Evolutionary conservation across 805 yeast genomes (phyloP).

Genomic region (Clavispora asparagi): DNA sequence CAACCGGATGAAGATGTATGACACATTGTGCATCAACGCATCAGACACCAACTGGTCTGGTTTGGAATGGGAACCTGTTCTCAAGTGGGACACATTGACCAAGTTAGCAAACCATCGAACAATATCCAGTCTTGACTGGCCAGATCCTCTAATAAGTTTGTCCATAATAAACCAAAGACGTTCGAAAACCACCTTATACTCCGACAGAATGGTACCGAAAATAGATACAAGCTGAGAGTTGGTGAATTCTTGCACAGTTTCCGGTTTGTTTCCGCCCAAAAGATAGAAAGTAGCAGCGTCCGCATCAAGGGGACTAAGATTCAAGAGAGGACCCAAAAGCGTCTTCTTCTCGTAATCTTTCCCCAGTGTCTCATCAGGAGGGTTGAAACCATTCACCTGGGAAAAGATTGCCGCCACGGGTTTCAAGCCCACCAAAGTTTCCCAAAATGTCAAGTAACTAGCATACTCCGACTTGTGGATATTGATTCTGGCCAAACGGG

Average conservation of each 20-base stretch:
- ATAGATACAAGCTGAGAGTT: slow-evolving; percentile 48
- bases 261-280: slow-evolving; percentile 16
- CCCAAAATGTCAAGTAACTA: slow-evolving; percentile 50
- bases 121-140: slow-evolving; percentile 56
- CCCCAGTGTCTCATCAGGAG: slow-evolving; percentile 38
- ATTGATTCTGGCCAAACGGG: slow-evolving; percentile 33
- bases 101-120: slow-evolving; percentile 67
- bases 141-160: slow-evolving; percentile 69
- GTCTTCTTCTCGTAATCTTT: slow-evolving; percentile 56
- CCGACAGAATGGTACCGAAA: slow-evolving; percentile 43
- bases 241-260: slow-evolving; percentile 33
- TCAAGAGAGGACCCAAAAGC: slow-evolving; percentile 70
- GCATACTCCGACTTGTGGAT: slow-evolving; percentile 49
- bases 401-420: slow-evolving; percentile 58
- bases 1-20: slow-evolving; percentile 60
- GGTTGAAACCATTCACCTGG: slow-evolving; percentile 50
- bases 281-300: slow-evolving; percentile 46
- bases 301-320: slow-evolving; percentile 66
- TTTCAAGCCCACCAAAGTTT: slow-evolving; percentile 54
- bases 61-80: slow-evolving; percentile 82
- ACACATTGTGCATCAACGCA: slow-evolving; percentile 75
- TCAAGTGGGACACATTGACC: slow-evolving; percentile 77
- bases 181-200: slow-evolving; percentile 54
- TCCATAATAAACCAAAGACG: slow-evolving; percentile 67
- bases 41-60: slow-evolving; percentile 63